Evolutionary conservation across 1,139 yeast genomes (phyloP).

Genomic region (Taphrina confusa): DNA sequence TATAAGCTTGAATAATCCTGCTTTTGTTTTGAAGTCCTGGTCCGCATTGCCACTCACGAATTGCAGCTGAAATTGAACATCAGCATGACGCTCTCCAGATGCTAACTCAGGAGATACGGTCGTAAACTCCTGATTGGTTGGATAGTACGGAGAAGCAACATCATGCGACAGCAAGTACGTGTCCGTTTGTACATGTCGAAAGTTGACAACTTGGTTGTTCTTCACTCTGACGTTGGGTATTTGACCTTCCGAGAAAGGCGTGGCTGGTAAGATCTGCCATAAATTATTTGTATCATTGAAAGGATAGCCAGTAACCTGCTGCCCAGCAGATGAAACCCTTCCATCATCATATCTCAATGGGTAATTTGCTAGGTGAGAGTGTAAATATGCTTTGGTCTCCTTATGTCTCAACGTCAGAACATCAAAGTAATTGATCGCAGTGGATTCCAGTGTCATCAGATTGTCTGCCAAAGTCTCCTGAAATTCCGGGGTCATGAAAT

Average conservation of each 20-base stretch:
- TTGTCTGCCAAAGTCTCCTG: constrained; percentile 89
- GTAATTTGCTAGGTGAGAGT: constrained; percentile 72
- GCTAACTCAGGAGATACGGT: constrained; percentile 65
- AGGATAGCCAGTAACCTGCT: constrained; percentile 79
- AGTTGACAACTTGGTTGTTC: constrained; percentile 69
- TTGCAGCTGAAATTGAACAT: constrained; percentile 77
- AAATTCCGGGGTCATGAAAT: constrained; percentile 88
- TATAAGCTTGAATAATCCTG: constrained; percentile 64
- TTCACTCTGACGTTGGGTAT: constrained; percentile 54
- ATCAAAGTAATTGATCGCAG: constrained; percentile 73
- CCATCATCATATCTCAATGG: constrained; percentile 97
- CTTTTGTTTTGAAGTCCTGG: constrained; percentile 65
- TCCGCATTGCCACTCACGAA: constrained; percentile 57
- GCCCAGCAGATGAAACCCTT: constrained; percentile 90
- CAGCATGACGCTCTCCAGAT: constrained; percentile 60
- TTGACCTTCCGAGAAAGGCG: constrained; percentile 49
- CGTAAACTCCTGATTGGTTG: constrained; percentile 90
- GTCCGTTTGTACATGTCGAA: constrained; percentile 78
- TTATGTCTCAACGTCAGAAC: constrained; percentile 73
- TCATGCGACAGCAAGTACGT: constrained; percentile 85
- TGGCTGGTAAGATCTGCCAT: constrained; percentile 82
- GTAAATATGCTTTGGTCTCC: constrained; percentile 72
- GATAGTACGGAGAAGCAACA: constrained; percentile 90
- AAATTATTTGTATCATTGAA: constrained; percentile 67
- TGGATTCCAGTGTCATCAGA: constrained; percentile 69